A percentile compares a stretch with the other conserved stretches of the same genome.
phyloP scores from a whole-genome alignment of 768 basidiomycete genomes.

The Suillus plorans region DNA sequence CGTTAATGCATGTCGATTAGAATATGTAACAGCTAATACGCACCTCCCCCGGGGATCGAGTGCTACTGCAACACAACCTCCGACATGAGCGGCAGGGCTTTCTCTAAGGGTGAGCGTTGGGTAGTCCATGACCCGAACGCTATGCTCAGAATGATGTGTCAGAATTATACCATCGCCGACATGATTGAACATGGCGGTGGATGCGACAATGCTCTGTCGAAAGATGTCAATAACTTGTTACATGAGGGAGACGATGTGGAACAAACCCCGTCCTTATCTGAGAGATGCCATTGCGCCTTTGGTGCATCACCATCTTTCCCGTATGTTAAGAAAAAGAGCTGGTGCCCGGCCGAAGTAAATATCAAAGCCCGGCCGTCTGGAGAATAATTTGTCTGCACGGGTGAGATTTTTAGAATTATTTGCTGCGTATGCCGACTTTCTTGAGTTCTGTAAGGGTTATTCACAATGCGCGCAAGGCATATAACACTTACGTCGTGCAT shows the following conservation, averaged over 20 bases:
- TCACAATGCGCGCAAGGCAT: background rate
- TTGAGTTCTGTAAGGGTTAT: slow-evolving; percentile 29
- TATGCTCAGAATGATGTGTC: slow-evolving; percentile 62
- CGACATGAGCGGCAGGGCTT: slow-evolving; percentile 72
- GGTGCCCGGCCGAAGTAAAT: slow-evolving; percentile 59
- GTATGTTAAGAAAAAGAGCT: slow-evolving; percentile 59
- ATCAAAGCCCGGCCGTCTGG: slow-evolving; percentile 70
- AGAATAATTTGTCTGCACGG: slow-evolving; percentile 66
- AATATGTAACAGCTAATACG: slow-evolving; percentile 8
- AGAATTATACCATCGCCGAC: slow-evolving; percentile 69
- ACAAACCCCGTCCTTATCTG: slow-evolving; percentile 31
- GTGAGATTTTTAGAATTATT: slow-evolving; percentile 55
- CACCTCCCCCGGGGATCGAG: slow-evolving; percentile 79
- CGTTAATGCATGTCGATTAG: background rate
- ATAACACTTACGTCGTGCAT: slow-evolving; percentile 65
- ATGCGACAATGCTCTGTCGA: slow-evolving; percentile 47
- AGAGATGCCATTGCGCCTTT: slow-evolving; percentile 51
- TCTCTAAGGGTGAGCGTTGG: slow-evolving; percentile 60
- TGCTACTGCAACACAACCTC: slow-evolving; percentile 74
- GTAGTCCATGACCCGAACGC: slow-evolving; percentile 68
- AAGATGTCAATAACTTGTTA: background rate
- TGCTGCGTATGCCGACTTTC: slow-evolving; percentile 73
- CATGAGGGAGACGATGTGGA: background rate
- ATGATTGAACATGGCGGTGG: slow-evolving; percentile 76
- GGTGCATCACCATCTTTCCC: slow-evolving; percentile 52